phyloP scores from a whole-genome alignment of 192 early-diverging fungal species.

The Coemansia aciculifera region DNA sequence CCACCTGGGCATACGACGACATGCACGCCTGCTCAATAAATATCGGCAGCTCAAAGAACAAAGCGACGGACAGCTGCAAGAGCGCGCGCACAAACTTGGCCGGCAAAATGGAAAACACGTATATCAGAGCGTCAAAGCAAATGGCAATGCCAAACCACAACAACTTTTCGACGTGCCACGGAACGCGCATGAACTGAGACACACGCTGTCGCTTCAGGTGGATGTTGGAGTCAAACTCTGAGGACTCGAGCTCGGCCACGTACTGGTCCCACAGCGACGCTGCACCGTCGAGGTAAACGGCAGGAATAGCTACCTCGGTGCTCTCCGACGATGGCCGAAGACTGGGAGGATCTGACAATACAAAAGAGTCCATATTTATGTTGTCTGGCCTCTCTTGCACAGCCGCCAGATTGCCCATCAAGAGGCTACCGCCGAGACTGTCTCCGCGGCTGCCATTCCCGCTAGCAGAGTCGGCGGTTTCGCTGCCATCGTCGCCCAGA shows the following conservation, averaged over 20 bases:
- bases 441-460: background rate
- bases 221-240: constrained; percentile 69
- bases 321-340: constrained; percentile 14
- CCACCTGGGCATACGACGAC: constrained; percentile 9
- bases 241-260: constrained; percentile 47
- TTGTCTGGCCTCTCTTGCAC: background rate
- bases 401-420: background rate
- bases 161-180: constrained; percentile 89
- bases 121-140: constrained; percentile 93
- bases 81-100: constrained; percentile 76
- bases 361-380: background rate
- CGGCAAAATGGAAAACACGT: constrained; percentile 93
- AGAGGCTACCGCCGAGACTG: background rate
- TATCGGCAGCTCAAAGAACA: constrained; percentile 19
- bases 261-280: constrained; percentile 55
- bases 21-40: constrained; percentile 12
- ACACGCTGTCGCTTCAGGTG: constrained; percentile 86
- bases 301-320: constrained; percentile 32
- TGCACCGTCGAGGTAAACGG: constrained; percentile 46
- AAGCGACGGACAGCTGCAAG: constrained; percentile 19
- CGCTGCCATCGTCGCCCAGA: constrained; percentile 13
- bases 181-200: constrained; percentile 84
- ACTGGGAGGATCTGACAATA: background rate
- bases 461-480: background rate
- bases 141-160: constrained; percentile 89